Conservation (phyloP, 2,329 filamentous ascomycete species). For the Gaeumannomyces sp. region DNA sequence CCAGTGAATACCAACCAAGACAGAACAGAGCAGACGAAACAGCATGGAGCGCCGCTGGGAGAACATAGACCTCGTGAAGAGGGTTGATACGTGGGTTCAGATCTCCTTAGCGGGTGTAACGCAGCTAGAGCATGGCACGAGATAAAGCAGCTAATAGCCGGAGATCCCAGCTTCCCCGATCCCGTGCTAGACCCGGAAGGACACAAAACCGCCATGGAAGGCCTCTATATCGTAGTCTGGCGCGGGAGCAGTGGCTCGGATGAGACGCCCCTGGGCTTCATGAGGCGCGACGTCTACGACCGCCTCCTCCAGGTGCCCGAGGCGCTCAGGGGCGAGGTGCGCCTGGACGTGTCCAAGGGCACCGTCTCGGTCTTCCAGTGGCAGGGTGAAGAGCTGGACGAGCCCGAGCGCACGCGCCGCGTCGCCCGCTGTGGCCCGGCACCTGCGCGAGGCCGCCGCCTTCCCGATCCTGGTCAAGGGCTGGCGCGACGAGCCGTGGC, state of each 20-base stretch:
- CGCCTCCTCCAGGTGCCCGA: conserved; percentile 42
- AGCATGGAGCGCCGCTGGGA: conserved; percentile 9
- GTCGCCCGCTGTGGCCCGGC: conserved; percentile 51
- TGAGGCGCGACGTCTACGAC: conserved; percentile 44
- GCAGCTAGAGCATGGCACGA: not conserved
- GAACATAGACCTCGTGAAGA: conserved; percentile 20
- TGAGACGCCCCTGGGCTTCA: conserved; percentile 51
- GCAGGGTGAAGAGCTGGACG: conserved; percentile 39
- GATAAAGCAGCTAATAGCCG: not conserved
- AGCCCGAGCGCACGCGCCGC: conserved; percentile 54
- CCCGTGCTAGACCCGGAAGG: conserved; percentile 50
- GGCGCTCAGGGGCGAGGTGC: conserved; percentile 49
- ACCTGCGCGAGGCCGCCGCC: conserved; percentile 62
- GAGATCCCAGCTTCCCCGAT: conserved; percentile 67
- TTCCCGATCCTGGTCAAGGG: conserved; percentile 66
- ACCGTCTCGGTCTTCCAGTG: conserved; percentile 58
- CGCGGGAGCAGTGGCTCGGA: conserved; percentile 56
- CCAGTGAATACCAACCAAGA: too few species aligned
- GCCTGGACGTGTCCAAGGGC: conserved; percentile 50
- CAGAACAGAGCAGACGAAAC: too few species aligned
- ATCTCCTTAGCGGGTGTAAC: not conserved
- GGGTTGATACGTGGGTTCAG: conserved; percentile 20
- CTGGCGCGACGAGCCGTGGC: conserved; percentile 78
- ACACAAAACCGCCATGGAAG: conserved; percentile 49
- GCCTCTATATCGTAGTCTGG: conserved; percentile 62